Evolutionary conservation across 768 basidiomycete species (phyloP).

Genomic region (Naganishia randhawae): DNA sequence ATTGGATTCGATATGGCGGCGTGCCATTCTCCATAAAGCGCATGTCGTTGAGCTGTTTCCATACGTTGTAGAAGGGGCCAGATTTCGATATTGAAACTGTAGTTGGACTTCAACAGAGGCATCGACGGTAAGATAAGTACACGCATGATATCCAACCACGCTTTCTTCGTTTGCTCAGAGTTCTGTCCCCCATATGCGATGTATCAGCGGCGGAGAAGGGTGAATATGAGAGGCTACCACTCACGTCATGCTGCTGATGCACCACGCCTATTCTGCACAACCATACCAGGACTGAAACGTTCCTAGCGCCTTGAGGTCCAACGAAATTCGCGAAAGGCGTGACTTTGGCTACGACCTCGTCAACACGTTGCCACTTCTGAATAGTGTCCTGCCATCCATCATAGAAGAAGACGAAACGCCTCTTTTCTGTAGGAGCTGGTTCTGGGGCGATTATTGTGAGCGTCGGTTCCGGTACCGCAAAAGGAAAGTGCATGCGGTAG

Average conservation of each 20-base stretch:
- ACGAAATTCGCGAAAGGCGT: constrained; percentile 76
- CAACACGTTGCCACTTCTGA: constrained; percentile 61
- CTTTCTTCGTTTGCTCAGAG: constrained; percentile 37
- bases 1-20: constrained; percentile 63
- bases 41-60: constrained; percentile 76
- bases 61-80: constrained; percentile 84
- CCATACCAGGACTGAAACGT: constrained; percentile 72
- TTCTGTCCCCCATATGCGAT: constrained; percentile 32
- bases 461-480: constrained; percentile 54
- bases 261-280: constrained; percentile 68
- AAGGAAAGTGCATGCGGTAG: constrained; percentile 25
- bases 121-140: constrained; percentile 79
- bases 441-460: constrained; percentile 75
- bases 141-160: constrained; percentile 77
- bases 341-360: constrained; percentile 70
- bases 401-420: constrained; percentile 87
- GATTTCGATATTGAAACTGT: constrained; percentile 82
- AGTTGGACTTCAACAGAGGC: constrained; percentile 76
- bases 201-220: not conserved
- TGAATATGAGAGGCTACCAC: constrained; percentile 18
- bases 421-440: constrained; percentile 69
- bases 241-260: constrained; percentile 38
- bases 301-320: constrained; percentile 74
- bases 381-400: constrained; percentile 73
- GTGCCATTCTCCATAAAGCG: constrained; percentile 94